These are phyloP conservation scores for Umbilicaria muhlenbergii DNA, from an alignment of 495 filamentous ascomycete species.

Conservation along the genomic window DNA sequence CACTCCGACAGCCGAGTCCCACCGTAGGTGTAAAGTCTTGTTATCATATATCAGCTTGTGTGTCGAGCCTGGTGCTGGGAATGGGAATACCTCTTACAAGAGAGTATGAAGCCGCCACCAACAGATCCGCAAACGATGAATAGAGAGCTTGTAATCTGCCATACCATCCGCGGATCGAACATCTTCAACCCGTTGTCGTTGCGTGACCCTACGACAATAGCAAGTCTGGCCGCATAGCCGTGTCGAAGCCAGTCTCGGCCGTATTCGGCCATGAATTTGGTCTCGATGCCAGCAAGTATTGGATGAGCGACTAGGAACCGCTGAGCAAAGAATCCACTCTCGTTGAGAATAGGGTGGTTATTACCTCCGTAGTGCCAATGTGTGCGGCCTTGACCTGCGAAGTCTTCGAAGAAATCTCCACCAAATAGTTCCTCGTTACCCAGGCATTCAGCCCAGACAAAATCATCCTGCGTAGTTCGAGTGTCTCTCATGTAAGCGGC, in stretches of 20 bases:
- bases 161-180: slow-evolving; percentile 28
- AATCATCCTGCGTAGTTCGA: not conserved
- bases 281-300: slow-evolving; percentile 27
- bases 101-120: slow-evolving; percentile 9
- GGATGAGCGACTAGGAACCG: slow-evolving; percentile 23
- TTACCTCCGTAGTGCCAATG: slow-evolving; percentile 26
- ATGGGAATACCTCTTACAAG: slow-evolving; percentile 3
- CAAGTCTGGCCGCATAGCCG: slow-evolving; percentile 17
- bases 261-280: slow-evolving; percentile 19
- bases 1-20: not conserved
- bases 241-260: slow-evolving; percentile 24
- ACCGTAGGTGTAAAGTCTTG: slow-evolving; percentile 11
- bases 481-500: slow-evolving; percentile 9
- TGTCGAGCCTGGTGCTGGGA: not conserved
- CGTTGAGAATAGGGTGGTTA: not conserved
- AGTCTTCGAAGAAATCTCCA: slow-evolving; percentile 20
- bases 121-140: slow-evolving; percentile 7
- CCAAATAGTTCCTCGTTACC: slow-evolving; percentile 5
- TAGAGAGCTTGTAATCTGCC: slow-evolving; percentile 22
- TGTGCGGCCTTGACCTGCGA: slow-evolving; percentile 31
- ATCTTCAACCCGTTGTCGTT: slow-evolving; percentile 18
- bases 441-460: slow-evolving; percentile 3
- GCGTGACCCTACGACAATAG: slow-evolving; percentile 18
- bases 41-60: not conserved
- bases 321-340: not conserved